phyloP scores from a whole-genome alignment of 2,329 filamentous ascomycete genomes.

The Cladosporium sp. region DNA sequence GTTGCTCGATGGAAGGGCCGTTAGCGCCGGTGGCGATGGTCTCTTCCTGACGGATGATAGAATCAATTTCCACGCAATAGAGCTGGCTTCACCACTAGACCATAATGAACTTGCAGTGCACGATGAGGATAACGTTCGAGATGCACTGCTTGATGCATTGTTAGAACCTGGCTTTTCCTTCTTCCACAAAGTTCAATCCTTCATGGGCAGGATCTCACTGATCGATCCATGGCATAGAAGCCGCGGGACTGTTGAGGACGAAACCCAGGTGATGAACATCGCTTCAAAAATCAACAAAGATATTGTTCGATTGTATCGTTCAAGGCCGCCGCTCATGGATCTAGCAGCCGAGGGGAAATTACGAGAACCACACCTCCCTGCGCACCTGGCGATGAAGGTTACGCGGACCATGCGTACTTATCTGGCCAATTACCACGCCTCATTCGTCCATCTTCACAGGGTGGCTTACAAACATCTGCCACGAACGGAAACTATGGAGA shows the following conservation, averaged over 20 bases:
- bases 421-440: conserved; percentile 54
- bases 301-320: conserved; percentile 47
- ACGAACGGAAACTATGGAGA: conserved; percentile 48
- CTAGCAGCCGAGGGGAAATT: conserved; percentile 52
- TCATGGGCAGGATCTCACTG: conserved; percentile 54
- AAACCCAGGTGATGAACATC: conserved; percentile 55
- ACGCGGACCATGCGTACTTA: conserved; percentile 54
- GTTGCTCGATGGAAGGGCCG: conserved; percentile 52
- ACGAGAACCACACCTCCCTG: conserved; percentile 46
- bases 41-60: conserved; percentile 49
- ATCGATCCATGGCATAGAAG: conserved; percentile 56
- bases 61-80: conserved; percentile 47
- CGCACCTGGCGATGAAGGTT: conserved; percentile 47
- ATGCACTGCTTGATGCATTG: conserved; percentile 51
- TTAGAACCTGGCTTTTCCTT: conserved; percentile 55
- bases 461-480: conserved; percentile 55
- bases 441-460: conserved; percentile 53
- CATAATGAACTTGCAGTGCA: conserved; percentile 20
- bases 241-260: conserved; percentile 54
- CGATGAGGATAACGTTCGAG: conserved; percentile 38
- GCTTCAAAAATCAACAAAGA: conserved; percentile 50
- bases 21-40: conserved; percentile 54
- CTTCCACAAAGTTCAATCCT: conserved; percentile 55
- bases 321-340: conserved; percentile 53
- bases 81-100: conserved; percentile 30